phyloP scores from a whole-genome alignment of 371 early-diverging fungal species.

The Phascolomyces articulosus region DNA sequence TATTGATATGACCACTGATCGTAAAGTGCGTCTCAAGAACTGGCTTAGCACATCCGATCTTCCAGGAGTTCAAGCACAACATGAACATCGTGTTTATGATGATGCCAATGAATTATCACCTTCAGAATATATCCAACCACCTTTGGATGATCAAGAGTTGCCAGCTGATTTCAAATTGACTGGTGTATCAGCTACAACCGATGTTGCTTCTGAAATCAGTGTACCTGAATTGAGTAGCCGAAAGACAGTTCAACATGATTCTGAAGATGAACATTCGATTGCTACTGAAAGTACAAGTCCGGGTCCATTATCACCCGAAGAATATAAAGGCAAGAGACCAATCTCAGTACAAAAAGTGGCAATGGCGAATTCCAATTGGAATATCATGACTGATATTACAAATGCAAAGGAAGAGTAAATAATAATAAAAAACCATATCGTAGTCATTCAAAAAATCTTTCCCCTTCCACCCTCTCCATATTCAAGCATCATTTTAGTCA shows the following conservation, averaged over 20 bases:
- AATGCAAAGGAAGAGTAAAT: neutral
- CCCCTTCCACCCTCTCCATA: neutral
- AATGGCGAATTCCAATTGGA: slow-evolving; percentile 1
- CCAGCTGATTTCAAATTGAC: slow-evolving; percentile 6
- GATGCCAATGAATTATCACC: slow-evolving; percentile 2
- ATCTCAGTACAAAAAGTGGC: neutral
- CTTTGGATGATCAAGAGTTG: neutral
- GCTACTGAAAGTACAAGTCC: neutral
- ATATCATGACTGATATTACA: neutral
- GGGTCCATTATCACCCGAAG: neutral
- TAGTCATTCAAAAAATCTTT: too few relatives aligned
- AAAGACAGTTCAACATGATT: neutral
- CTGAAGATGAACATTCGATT: slow-evolving; percentile 10
- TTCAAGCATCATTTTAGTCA: neutral
- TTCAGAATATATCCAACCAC: slow-evolving; percentile 4
- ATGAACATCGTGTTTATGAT: neutral
- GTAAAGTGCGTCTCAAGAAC: neutral
- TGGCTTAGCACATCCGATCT: slow-evolving; percentile 4
- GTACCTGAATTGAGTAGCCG: neutral
- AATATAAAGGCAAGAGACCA: neutral
- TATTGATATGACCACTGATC: neutral
- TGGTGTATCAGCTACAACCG: neutral
- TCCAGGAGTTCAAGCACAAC: neutral
- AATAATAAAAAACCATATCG: neutral
- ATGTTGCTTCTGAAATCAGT: neutral